Evolutionary conservation across 345 rosid species (phyloP).

Genomic region (Lepidium africanum): DNA sequence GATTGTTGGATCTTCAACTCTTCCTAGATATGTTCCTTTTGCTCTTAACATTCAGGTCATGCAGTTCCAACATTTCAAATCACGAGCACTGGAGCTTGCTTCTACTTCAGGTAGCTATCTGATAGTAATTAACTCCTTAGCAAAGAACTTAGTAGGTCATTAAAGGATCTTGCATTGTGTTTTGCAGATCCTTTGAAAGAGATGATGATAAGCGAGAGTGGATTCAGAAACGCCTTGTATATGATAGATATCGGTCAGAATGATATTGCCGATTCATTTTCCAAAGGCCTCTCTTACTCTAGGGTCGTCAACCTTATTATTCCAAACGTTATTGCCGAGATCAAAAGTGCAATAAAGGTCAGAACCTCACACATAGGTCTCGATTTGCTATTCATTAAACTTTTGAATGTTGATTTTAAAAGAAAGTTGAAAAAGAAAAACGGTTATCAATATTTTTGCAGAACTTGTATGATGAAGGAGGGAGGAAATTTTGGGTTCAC

Average conservation of each 20-base stretch:
- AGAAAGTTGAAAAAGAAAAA: background rate
- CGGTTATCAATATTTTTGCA: background rate
- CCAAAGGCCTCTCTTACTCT: constrained; percentile 45
- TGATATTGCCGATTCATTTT: constrained; percentile 67
- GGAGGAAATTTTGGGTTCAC: constrained; percentile 82
- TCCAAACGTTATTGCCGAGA: constrained; percentile 49
- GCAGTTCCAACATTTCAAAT: constrained; percentile 83
- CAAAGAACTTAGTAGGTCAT: background rate
- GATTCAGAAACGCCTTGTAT: constrained; percentile 64
- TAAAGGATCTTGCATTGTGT: background rate
- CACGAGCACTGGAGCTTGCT: constrained; percentile 53
- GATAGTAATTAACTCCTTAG: background rate
- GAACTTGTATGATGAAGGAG: constrained; percentile 57
- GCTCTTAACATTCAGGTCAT: constrained; percentile 67
- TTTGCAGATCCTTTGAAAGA: constrained; percentile 35
- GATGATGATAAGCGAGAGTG: constrained; percentile 33
- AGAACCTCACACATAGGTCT: background rate
- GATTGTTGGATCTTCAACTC: constrained; percentile 68
- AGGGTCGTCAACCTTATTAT: constrained; percentile 42
- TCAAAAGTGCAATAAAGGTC: constrained; percentile 56
- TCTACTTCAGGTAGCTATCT: constrained; percentile 26
- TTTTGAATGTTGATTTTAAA: background rate
- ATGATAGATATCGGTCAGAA: constrained; percentile 85
- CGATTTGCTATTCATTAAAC: background rate
- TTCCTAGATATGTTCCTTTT: constrained; percentile 69